Evolutionary conservation across 2,329 filamentous ascomycete genomes (phyloP).

Genomic region (Neoascochyta sp.): DNA sequence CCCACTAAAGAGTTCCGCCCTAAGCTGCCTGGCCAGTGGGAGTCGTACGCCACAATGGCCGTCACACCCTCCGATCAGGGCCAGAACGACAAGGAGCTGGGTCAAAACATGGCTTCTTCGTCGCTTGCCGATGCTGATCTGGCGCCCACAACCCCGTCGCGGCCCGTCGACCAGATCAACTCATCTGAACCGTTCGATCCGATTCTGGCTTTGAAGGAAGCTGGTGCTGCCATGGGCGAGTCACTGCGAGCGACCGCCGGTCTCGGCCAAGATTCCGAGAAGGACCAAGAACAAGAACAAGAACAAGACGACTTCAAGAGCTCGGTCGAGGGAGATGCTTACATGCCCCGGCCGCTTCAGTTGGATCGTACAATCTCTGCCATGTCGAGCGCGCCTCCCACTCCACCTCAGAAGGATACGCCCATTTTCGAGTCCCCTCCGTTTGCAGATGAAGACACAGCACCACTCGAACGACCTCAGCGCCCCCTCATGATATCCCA

Average conservation of each 20-base stretch:
- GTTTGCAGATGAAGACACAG: slow-evolving; percentile 40
- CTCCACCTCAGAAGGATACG: slow-evolving; percentile 47
- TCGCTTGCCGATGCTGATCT: slow-evolving; percentile 31
- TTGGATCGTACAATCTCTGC: slow-evolving; percentile 37
- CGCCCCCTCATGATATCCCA: slow-evolving; percentile 29
- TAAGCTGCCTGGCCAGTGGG: slow-evolving; percentile 52
- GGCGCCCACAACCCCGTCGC: slow-evolving; percentile 38
- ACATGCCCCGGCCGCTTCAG: slow-evolving; percentile 35
- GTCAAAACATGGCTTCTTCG: slow-evolving; percentile 5
- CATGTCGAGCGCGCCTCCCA: slow-evolving; percentile 42
- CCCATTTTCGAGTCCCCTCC: slow-evolving; percentile 28
- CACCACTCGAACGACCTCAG: slow-evolving; percentile 11
- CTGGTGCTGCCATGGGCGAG: slow-evolving; percentile 48
- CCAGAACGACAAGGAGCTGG: slow-evolving; percentile 28
- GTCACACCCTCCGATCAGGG: slow-evolving; percentile 31
- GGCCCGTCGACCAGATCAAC: slow-evolving; percentile 19
- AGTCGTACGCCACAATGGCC: slow-evolving; percentile 46
- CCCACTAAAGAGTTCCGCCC: slow-evolving; percentile 45
- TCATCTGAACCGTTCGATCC: slow-evolving; percentile 24
- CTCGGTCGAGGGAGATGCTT: slow-evolving; percentile 33
- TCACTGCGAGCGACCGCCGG: slow-evolving; percentile 43
- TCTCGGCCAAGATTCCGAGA: slow-evolving; percentile 16
- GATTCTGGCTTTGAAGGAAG: slow-evolving; percentile 45
- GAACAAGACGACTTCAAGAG: slow-evolving; percentile 2
- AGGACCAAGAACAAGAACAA: slow-evolving; percentile 7